Evolutionary conservation across 1,284 basidiomycete species (phyloP).

Genomic region (Pholiota adiposa): DNA sequence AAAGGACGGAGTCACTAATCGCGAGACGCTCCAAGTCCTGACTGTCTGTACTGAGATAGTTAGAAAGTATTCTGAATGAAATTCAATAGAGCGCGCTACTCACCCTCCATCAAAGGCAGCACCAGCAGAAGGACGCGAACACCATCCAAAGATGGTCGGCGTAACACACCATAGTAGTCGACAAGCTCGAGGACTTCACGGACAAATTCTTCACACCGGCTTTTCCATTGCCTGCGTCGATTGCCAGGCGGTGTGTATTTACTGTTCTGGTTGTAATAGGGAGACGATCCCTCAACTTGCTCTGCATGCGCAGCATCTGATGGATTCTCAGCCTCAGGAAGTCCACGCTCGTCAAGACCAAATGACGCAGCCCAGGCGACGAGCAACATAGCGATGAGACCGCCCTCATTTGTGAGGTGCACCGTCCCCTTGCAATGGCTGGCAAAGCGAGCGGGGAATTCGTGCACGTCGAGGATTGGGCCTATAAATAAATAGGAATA

Average conservation of each 20-base stretch:
- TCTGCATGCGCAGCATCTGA: constrained; percentile 23
- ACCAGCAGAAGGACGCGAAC: constrained; percentile 78
- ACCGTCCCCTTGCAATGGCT: constrained; percentile 62
- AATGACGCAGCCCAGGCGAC: constrained; percentile 88
- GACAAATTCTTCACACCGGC: constrained; percentile 58
- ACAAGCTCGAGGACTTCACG: constrained; percentile 77
- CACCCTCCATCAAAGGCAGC: constrained; percentile 83
- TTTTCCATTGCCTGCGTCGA: constrained; percentile 39
- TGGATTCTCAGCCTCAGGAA: constrained; percentile 27
- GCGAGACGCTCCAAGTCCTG: constrained; percentile 46
- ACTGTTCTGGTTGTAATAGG: constrained; percentile 11
- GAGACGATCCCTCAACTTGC: constrained; percentile 9
- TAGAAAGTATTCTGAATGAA: neutral
- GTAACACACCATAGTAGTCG: constrained; percentile 76
- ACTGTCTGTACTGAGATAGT: constrained; percentile 33
- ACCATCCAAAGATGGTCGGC: constrained; percentile 87
- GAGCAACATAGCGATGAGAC: constrained; percentile 69
- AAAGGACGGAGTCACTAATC: constrained; percentile 49
- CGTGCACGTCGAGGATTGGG: constrained; percentile 72
- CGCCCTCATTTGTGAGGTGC: constrained; percentile 60
- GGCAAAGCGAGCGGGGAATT: constrained; percentile 73
- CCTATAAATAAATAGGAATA: constrained; percentile 42
- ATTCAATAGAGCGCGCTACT: constrained; percentile 22
- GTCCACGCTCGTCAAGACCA: constrained; percentile 79
- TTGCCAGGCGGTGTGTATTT: constrained; percentile 17